Conservation (phyloP, 2,329 filamentous ascomycete species). For the Kalaharituber pfeilii region DNA sequence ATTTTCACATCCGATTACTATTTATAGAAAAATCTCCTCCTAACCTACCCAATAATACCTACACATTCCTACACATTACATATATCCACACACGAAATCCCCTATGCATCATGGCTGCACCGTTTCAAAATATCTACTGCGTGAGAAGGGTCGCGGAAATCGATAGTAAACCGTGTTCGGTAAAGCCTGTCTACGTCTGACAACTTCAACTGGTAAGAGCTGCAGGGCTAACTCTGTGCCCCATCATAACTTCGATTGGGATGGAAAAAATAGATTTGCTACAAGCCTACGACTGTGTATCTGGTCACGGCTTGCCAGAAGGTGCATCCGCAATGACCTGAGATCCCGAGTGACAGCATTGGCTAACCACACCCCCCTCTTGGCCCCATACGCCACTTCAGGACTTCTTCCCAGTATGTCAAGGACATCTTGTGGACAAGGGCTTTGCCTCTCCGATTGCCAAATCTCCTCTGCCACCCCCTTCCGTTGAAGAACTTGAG, state of each 20-base stretch:
- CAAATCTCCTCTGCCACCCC: conserved; percentile 35
- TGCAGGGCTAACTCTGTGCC: too few species aligned
- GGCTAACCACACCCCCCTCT: conserved; percentile 2
- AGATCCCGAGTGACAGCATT: background rate
- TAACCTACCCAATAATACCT: too few species aligned
- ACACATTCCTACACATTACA: too few species aligned
- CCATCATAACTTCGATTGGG: too few species aligned
- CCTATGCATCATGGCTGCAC: conserved; percentile 14
- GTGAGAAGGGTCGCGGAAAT: conserved; percentile 73
- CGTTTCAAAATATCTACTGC: conserved; percentile 63
- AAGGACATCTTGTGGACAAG: conserved; percentile 61
- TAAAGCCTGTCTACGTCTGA: too few species aligned
- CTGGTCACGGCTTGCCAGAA: conserved; percentile 79
- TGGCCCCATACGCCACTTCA: conserved; percentile 24
- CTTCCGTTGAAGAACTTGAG: conserved; percentile 45
- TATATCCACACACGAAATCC: too few species aligned
- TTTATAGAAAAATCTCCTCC: too few species aligned
- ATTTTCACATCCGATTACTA: too few species aligned
- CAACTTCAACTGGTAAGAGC: too few species aligned
- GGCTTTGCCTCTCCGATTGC: conserved; percentile 52
- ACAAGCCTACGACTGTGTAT: conserved; percentile 71
- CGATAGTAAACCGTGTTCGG: conserved; percentile 61
- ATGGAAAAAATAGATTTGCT: conserved; percentile 52
- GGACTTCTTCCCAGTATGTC: conserved; percentile 88
- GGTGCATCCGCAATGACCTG: conserved; percentile 32